phyloP scores from a whole-genome alignment of 2,329 filamentous ascomycete species.

The Chalaropsis thielavioides region DNA sequence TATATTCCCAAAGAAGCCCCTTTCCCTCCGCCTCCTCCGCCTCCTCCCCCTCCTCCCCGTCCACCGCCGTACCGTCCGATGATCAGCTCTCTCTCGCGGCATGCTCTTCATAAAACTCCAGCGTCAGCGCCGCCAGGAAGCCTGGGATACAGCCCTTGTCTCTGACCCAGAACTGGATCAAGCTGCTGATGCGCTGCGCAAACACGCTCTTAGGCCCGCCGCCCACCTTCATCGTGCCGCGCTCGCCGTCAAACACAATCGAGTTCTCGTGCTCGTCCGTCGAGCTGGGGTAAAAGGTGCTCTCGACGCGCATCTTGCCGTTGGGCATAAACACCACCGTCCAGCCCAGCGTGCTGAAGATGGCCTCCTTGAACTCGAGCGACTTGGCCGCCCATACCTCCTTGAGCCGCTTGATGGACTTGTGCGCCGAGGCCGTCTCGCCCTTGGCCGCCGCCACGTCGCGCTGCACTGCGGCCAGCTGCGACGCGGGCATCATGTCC shows the following conservation, averaged over 20 bases:
- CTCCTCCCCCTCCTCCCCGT: neutral
- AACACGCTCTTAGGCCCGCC: conserved; percentile 80
- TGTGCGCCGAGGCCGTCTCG: conserved; percentile 60
- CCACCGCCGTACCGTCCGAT: neutral
- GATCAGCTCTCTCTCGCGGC: conserved; percentile 21
- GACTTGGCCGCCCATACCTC: conserved; percentile 88
- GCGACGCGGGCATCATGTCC: conserved; percentile 59
- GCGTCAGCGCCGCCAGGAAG: conserved; percentile 75
- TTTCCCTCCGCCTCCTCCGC: neutral
- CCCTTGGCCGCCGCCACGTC: conserved; percentile 58
- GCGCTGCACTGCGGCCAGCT: conserved; percentile 59
- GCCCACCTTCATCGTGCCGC: conserved; percentile 94
- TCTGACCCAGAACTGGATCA: conserved; percentile 92
- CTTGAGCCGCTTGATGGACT: conserved; percentile 71
- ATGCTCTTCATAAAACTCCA: conserved; percentile 80
- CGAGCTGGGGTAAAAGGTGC: conserved; percentile 60
- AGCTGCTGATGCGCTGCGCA: conserved; percentile 66
- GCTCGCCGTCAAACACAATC: conserved; percentile 80
- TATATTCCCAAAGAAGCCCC: neutral
- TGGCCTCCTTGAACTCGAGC: conserved; percentile 87
- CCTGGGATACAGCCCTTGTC: conserved; percentile 88
- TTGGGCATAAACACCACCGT: conserved; percentile 95
- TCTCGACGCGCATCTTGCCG: conserved; percentile 84
- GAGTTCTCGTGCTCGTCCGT: conserved; percentile 57
- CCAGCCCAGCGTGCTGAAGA: conserved; percentile 84